A percentile compares a stretch with the other conserved stretches of the same genome.
These are phyloP conservation scores for Magnolia changhungtana DNA, from an alignment of 164 flowering plant genomes.

Conservation along the genomic window DNA sequence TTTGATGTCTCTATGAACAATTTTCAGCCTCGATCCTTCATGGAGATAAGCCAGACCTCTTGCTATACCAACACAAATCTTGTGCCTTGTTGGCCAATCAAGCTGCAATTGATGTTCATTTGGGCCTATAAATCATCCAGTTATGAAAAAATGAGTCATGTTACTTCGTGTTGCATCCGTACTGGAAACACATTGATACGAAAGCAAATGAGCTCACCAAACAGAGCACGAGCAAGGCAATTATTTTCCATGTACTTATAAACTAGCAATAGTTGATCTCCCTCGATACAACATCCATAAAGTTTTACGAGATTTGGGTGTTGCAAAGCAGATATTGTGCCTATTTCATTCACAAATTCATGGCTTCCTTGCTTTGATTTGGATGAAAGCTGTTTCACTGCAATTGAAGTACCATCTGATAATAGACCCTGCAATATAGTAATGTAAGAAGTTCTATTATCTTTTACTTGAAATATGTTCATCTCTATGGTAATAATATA, in stretches of 20 bases:
- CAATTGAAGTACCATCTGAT: constrained; percentile 46
- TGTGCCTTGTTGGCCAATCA: constrained; percentile 57
- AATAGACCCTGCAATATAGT: constrained; percentile 17
- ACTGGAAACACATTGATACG: not conserved
- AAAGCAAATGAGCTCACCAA: constrained; percentile 27
- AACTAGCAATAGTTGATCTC: constrained; percentile 42
- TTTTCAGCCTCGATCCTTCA: constrained; percentile 59
- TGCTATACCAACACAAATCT: constrained; percentile 56
- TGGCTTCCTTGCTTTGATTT: constrained; percentile 62
- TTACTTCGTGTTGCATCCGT: not conserved
- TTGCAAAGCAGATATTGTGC: constrained; percentile 52
- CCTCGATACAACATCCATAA: constrained; percentile 53
- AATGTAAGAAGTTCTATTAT: not conserved
- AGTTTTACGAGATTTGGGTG: constrained; percentile 58
- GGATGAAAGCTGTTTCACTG: constrained; percentile 61
- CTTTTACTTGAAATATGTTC: not conserved
- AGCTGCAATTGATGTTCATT: constrained; percentile 29
- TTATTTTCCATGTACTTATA: constrained; percentile 60
- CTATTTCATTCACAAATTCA: constrained; percentile 59
- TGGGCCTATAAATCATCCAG: constrained; percentile 24
- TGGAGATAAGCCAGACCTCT: constrained; percentile 62
- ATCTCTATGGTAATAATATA: not conserved
- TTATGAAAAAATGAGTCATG: too few relatives aligned
- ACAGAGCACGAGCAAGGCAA: constrained; percentile 46
- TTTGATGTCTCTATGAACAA: constrained; percentile 72